Conservation (phyloP, 805 yeast genomes). For the Cyberlindnera nakhonratchasimensis region DNA sequence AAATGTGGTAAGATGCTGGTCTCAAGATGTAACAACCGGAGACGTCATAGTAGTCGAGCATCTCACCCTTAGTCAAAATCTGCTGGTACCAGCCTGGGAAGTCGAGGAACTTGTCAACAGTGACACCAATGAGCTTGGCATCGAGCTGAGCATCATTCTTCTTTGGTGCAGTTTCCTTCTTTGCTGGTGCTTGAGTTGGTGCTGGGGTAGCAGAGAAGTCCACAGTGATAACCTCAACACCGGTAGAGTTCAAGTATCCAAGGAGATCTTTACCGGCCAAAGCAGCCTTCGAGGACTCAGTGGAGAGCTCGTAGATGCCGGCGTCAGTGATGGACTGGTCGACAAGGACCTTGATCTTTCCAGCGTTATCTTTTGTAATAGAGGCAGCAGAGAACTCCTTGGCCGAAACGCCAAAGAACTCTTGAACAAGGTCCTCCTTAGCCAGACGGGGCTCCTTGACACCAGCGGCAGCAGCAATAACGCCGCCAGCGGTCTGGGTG, state of each 20-base stretch:
- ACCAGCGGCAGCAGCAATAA: constrained; percentile 61
- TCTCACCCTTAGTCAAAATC: constrained; percentile 92
- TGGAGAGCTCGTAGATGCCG: constrained; percentile 40
- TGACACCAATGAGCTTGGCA: constrained; percentile 92
- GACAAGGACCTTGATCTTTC: constrained; percentile 56
- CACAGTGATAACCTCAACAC: constrained; percentile 49
- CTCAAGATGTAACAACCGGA: constrained; percentile 98
- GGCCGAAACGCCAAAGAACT: constrained; percentile 54
- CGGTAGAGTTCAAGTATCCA: constrained; percentile 47
- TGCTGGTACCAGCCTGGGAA: constrained; percentile 98
- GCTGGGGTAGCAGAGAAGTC: constrained; percentile 48
- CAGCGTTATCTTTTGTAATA: constrained; percentile 42
- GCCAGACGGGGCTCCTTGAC: constrained; percentile 89
- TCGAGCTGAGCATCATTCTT: constrained; percentile 54
- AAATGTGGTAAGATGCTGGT: constrained; percentile 89
- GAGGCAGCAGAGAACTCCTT: constrained; percentile 61
- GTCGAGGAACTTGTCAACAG: constrained; percentile 87
- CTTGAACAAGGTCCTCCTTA: constrained; percentile 69
- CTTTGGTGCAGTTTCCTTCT: constrained; percentile 27
- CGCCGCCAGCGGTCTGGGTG: constrained; percentile 64
- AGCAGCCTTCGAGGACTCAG: constrained; percentile 49
- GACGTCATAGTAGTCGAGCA: constrained; percentile 97
- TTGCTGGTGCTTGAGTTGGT: constrained; percentile 28
- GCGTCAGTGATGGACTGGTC: constrained; percentile 43
- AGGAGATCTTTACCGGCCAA: constrained; percentile 45